Evolutionary conservation across 352 stramenopile species (phyloP).

Genomic region (Globisporangium emineosum): DNA sequence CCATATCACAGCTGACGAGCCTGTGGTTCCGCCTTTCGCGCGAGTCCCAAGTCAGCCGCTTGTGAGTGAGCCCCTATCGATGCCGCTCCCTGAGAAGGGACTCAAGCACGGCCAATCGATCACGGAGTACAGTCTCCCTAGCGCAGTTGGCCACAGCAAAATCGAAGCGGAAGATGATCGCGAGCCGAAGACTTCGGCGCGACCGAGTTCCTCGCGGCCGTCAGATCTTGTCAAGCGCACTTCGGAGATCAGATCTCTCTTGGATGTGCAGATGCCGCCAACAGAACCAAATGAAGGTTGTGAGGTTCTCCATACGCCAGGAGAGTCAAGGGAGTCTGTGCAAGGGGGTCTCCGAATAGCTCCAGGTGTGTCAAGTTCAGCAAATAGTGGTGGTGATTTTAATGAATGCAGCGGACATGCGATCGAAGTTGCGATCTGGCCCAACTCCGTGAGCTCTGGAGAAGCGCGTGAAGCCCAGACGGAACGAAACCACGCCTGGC

Average conservation of each 20-base stretch:
- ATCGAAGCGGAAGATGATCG: neutral
- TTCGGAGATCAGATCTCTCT: neutral
- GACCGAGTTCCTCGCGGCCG: neutral
- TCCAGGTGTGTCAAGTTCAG: too few species aligned
- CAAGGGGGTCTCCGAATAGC: too few species aligned
- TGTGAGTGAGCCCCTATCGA: neutral
- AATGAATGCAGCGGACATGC: neutral
- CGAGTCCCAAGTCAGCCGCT: neutral
- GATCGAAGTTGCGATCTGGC: neutral
- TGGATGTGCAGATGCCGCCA: neutral
- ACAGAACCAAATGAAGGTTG: neutral
- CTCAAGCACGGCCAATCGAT: neutral
- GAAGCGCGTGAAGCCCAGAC: neutral
- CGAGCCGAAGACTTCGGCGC: neutral
- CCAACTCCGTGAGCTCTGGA: neutral
- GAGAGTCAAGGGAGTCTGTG: too few species aligned
- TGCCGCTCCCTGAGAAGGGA: slow-evolving; percentile 3
- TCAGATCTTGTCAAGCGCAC: neutral
- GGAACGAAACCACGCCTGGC: neutral
- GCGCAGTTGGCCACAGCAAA: neutral
- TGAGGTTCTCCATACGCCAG: neutral
- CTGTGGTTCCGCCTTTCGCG: neutral
- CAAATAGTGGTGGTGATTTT: neutral
- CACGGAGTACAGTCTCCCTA: neutral
- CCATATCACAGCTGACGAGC: neutral